Evolutionary conservation across 2,329 filamentous ascomycete genomes (phyloP), one percentile per base, ranked within the genome.

Genomic region (Escovopsis sp.): DNA sequence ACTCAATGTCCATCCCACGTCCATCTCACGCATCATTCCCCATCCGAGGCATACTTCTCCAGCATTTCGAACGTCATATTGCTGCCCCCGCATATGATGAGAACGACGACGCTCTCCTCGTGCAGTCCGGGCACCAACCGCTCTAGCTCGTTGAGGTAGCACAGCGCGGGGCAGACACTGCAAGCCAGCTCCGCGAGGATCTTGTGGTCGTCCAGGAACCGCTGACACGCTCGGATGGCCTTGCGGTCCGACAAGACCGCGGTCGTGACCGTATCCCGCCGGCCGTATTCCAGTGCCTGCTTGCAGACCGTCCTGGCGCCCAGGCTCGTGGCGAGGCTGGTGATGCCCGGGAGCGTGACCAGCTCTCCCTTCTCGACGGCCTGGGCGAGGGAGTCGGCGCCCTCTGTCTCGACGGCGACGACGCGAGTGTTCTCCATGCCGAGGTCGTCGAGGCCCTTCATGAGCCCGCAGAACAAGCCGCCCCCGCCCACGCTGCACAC

Each of bases 401-500:
- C 84, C 1, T 62, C 54, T 0, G 84, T 89, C 62, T 89, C 84
- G 32, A 86, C 66, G 2, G 81, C 82, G 24, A 89, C 56, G 12
- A 89, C 69, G 31, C 43, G 46, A 63, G 67, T 50, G 55, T 54
- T 39, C 33, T 47, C 30, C 43, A 51, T 37, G 5, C 43, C 38
- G 37, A 48, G n/a, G 32, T 48, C 47, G 39, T 54, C 47, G 2
- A 87, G 62, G 3, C 80, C 81, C 53, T 77, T 66, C 56, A 81
- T 71, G 43, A 91, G 63, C 2, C 85, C 85, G 50, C 77, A 79
- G 38, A 91, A 70, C n/a, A 91, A 60, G 0, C 84, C 84, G 10
- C 85, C 84, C n/a, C 84, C 84, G 5, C 84, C 84, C 32, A 87
- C 81, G 45, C 70, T 79, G 57, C 81, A 88, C 34, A 88, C 69